Evolutionary conservation across 2,329 filamentous ascomycete genomes (phyloP).

Genomic region (Cyanodermella asteris): DNA sequence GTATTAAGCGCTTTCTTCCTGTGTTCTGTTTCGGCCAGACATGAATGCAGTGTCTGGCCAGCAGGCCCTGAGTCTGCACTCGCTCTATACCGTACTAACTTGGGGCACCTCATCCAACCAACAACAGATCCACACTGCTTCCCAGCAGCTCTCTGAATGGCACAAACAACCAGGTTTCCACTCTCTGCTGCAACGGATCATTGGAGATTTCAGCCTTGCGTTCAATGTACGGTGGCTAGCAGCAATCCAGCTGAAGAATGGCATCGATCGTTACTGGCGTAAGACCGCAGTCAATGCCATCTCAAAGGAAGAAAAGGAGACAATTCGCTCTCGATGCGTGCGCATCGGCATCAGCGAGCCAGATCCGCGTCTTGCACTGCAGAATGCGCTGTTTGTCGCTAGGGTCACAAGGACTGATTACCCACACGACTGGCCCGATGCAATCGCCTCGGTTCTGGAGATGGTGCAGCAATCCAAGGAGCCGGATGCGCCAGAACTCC

Average conservation of each 20-base stretch:
- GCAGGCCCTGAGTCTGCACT: slow-evolving; percentile 1
- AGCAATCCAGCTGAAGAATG: slow-evolving; percentile 88
- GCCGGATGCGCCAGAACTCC: slow-evolving; percentile 35
- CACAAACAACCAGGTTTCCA: slow-evolving; percentile 45
- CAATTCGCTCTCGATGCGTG: slow-evolving; percentile 54
- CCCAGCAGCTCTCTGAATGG: slow-evolving; percentile 51
- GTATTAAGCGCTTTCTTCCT: no score
- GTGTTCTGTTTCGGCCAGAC: no score
- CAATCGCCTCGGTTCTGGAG: slow-evolving; percentile 32
- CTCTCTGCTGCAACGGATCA: slow-evolving; percentile 44
- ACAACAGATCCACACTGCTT: slow-evolving; percentile 42
- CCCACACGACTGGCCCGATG: slow-evolving; percentile 55
- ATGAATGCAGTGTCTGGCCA: no score
- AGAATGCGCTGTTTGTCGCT: slow-evolving; percentile 70
- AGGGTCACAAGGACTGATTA: slow-evolving; percentile 84
- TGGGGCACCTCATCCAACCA: slow-evolving; percentile 41
- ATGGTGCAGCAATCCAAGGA: slow-evolving; percentile 36
- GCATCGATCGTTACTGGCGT: slow-evolving; percentile 87
- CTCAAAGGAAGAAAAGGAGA: slow-evolving; percentile 46
- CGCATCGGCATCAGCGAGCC: slow-evolving; percentile 58
- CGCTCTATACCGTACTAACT: slow-evolving; percentile 39
- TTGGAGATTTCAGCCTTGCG: slow-evolving; percentile 57
- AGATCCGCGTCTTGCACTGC: slow-evolving; percentile 53
- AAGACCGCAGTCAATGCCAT: slow-evolving; percentile 50
- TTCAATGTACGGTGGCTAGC: slow-evolving; percentile 67